Evolutionary conservation across 2,329 filamentous ascomycete genomes (phyloP), one percentile per base, ranked within the genome.

Genomic region (Xenoacremonium recifei): DNA sequence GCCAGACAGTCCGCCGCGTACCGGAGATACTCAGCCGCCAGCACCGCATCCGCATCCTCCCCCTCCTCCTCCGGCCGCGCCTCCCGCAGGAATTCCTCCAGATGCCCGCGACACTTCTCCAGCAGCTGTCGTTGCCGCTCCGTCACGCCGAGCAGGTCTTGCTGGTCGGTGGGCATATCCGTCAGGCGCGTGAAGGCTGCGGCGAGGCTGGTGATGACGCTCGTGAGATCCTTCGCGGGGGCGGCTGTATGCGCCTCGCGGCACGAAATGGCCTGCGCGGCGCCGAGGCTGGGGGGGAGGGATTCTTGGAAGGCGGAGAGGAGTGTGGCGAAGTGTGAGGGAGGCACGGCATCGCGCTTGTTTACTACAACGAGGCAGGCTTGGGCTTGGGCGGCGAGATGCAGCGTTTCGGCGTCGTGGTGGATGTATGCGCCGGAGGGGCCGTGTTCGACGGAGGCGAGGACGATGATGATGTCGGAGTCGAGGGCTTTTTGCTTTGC

Each of bases 91-190:
- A 96, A 99, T 17, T 81, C 77, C 36, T 85, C 76, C 1, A 99
- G 76, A 60, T 90, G 80, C 25, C 63, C 62, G 11, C 85, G 73
- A 62, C 92, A 96, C 59, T 82, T 76, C 37, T 80, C 76, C 35
- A 99, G 76, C 39, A 96, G 82, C 62, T 89, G 79, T 38, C 87
- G 80, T 70, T 99, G 93, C 44, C 93, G 84, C 65, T 92, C 89
- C 15, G 89, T 96, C 27, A 96, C 91, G 42, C 91, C 91, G 4
- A 96, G 77, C 4, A 93, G 85, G 57, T 95, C 88, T 67, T 90
- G 80, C 72, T 88, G 83, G 49, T 88, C 80, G 4, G 77, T 76
- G 10, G 82, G 78, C 59, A 92, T 73, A 23, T 75, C 69, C 2
- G 89, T 95, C 76, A 95, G 84, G 37, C 67, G 62, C 35, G 71